Evolutionary conservation across 2,329 filamentous ascomycete species (phyloP).

Genomic region (Bretziella fagacearum): DNA sequence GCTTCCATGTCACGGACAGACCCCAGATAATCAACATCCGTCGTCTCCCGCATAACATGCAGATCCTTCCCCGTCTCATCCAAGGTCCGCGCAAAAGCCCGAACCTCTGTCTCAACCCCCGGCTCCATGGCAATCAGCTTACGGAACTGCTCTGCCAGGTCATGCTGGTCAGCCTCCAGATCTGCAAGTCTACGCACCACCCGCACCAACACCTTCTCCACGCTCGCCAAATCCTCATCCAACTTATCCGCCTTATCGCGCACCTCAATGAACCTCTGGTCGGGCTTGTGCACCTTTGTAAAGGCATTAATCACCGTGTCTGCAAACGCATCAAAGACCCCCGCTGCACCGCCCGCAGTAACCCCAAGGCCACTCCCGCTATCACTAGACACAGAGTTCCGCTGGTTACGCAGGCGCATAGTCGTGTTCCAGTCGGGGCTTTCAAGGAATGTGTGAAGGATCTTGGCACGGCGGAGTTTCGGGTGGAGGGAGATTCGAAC

Average conservation of each 20-base stretch:
- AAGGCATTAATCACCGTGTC: constrained; percentile 97
- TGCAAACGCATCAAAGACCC: constrained; percentile 87
- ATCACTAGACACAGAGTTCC: constrained; percentile 38
- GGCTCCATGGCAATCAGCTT: constrained; percentile 82
- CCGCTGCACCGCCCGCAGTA: constrained; percentile 23
- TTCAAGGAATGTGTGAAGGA: constrained; percentile 82
- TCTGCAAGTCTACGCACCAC: constrained; percentile 79
- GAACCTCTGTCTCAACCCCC: constrained; percentile 64
- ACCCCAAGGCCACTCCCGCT: constrained; percentile 21
- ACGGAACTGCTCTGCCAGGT: constrained; percentile 87
- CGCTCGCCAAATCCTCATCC: constrained; percentile 78
- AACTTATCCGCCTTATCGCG: constrained; percentile 84
- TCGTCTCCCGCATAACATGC: constrained; percentile 69
- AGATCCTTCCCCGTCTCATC: constrained; percentile 69
- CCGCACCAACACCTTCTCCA: constrained; percentile 88
- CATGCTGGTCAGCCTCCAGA: constrained; percentile 71
- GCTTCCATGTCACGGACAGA: constrained; percentile 89
- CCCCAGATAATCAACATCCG: constrained; percentile 88
- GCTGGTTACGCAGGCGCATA: constrained; percentile 61
- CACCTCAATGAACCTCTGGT: constrained; percentile 87
- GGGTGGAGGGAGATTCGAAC: constrained; percentile 76
- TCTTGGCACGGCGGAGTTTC: constrained; percentile 62
- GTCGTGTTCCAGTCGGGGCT: constrained; percentile 91
- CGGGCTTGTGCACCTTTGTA: constrained; percentile 86
- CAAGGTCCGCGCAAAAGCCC: constrained; percentile 71